Conservation (phyloP, 2,329 filamentous ascomycete species). For the Alternaria panax region DNA sequence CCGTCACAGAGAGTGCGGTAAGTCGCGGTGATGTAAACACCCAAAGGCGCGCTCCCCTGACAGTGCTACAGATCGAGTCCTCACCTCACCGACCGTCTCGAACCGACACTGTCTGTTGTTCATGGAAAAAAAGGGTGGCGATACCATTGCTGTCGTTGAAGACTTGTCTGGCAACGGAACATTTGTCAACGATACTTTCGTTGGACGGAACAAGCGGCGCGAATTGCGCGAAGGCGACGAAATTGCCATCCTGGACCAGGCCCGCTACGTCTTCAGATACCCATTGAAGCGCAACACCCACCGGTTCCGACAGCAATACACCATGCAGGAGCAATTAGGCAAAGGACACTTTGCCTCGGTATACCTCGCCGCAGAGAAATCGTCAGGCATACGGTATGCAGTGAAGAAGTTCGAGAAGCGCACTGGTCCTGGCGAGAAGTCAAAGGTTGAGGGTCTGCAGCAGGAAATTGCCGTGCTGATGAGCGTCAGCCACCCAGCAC, state of each 20-base stretch:
- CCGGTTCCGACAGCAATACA: slow-evolving; percentile 86
- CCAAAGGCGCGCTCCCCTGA: slow-evolving; percentile 19
- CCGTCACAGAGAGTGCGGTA: slow-evolving; percentile 91
- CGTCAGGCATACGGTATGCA: slow-evolving; percentile 80
- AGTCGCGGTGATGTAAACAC: slow-evolving; percentile 45
- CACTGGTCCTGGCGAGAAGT: slow-evolving; percentile 79
- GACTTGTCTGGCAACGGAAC: slow-evolving; percentile 97
- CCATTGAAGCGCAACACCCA: slow-evolving; percentile 67
- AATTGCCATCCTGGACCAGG: slow-evolving; percentile 83
- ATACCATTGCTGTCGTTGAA: slow-evolving; percentile 76
- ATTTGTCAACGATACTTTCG: slow-evolving; percentile 88
- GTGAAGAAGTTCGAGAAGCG: slow-evolving; percentile 95
- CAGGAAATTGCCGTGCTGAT: slow-evolving; percentile 97
- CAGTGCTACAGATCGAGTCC: slow-evolving; percentile 66
- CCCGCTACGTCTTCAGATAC: slow-evolving; percentile 90
- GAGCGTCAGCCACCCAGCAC: slow-evolving; percentile 93
- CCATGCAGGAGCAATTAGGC: slow-evolving; percentile 81
- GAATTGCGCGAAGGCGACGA: slow-evolving; percentile 91
- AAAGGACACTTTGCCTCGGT: slow-evolving; percentile 97
- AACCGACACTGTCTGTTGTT: slow-evolving; percentile 82
- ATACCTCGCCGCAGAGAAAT: slow-evolving; percentile 87
- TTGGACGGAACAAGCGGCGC: slow-evolving; percentile 90
- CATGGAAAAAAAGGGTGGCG: slow-evolving; percentile 65
- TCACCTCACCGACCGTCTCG: slow-evolving; percentile 81
- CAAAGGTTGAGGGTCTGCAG: slow-evolving; percentile 84